Evolutionary conservation across 1,284 basidiomycete species (phyloP).

Genomic region (Melampsora larici-populina): DNA sequence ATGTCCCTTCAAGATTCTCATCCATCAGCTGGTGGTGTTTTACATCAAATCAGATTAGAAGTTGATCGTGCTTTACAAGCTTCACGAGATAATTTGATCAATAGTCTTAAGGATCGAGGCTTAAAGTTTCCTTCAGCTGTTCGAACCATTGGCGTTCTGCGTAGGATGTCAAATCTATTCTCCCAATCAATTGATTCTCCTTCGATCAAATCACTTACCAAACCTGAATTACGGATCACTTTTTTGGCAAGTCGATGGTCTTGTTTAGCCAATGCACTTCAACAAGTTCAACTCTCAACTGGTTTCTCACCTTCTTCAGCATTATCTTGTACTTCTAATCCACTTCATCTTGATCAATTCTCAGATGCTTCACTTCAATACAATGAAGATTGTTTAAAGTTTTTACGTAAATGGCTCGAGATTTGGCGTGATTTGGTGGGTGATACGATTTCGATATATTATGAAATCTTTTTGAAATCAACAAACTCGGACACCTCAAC

Average conservation of each 20-base stretch:
- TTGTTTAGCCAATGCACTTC: background rate
- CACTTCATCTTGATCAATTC: background rate
- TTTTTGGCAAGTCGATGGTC: constrained; percentile 10
- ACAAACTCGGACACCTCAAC: background rate
- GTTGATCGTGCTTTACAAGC: background rate
- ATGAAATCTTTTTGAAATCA: constrained; percentile 15
- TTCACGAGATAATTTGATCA: background rate
- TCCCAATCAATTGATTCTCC: background rate
- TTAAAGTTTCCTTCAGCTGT: constrained; percentile 32
- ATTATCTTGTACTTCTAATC: background rate
- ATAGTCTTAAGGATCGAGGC: background rate
- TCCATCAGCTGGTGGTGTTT: background rate
- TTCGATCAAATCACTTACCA: background rate
- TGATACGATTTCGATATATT: constrained; percentile 26
- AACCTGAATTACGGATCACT: constrained; percentile 6
- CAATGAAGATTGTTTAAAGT: constrained; percentile 18
- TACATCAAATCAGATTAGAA: constrained; percentile 10
- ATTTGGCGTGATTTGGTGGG: constrained; percentile 28
- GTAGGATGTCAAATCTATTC: constrained; percentile 13
- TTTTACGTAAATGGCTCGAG: constrained; percentile 20
- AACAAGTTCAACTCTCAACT: constrained; percentile 15
- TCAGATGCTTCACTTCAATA: background rate
- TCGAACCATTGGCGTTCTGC: background rate
- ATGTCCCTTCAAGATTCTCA: background rate
- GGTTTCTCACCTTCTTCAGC: background rate